phyloP scores from a whole-genome alignment of 768 basidiomycete species.

The Hydnum rufescens region DNA sequence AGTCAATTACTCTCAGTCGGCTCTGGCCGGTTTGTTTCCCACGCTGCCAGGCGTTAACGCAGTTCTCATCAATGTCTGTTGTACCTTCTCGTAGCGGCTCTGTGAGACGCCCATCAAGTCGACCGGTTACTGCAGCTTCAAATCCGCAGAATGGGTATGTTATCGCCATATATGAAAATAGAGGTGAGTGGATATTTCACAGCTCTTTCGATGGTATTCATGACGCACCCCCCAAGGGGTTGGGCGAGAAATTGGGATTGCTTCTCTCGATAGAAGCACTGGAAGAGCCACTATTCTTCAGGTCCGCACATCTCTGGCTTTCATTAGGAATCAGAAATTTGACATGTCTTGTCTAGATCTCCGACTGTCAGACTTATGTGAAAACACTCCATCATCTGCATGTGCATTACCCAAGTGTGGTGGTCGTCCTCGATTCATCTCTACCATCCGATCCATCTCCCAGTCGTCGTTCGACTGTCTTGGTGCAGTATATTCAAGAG shows the following conservation, averaged over 20 bases:
- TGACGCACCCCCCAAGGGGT: conserved; percentile 21
- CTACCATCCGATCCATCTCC: conserved; percentile 4
- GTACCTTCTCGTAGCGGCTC: too few species aligned
- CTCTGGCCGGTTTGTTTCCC: too few species aligned
- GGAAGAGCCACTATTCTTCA: conserved; percentile 61
- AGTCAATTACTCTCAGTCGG: too few species aligned
- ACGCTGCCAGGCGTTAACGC: too few species aligned
- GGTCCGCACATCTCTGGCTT: conserved; percentile 21
- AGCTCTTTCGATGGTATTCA: background rate
- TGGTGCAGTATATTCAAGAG: conserved; percentile 53
- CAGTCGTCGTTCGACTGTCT: conserved; percentile 23
- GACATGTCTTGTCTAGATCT: conserved; percentile 28
- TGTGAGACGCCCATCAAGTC: background rate
- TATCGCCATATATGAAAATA: background rate
- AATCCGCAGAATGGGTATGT: background rate
- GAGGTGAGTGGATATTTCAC: background rate
- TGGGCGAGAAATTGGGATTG: conserved; percentile 71
- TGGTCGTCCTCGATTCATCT: conserved; percentile 63
- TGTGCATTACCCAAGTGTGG: conserved; percentile 43
- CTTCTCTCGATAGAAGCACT: conserved; percentile 63
- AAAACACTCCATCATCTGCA: conserved; percentile 79
- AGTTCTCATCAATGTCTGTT: too few species aligned
- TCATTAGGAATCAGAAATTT: background rate
- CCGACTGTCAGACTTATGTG: conserved; percentile 75
- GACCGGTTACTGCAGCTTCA: background rate